Evolutionary conservation across 768 basidiomycete species (phyloP), one percentile per base, ranked within the genome.

Genomic region (Serendipita vermifera): DNA sequence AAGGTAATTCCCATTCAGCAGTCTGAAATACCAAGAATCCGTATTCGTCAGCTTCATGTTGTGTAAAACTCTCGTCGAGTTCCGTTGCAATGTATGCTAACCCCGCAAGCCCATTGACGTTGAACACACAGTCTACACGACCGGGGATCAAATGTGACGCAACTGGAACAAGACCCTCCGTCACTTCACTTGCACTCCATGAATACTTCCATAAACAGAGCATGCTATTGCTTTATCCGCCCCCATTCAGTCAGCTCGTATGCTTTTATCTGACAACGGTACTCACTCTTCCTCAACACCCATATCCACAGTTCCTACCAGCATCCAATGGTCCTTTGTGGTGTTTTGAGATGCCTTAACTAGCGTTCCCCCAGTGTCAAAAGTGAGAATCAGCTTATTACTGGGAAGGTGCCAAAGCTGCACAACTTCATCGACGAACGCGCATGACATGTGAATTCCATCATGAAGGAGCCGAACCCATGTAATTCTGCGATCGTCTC

Each of bases 391-490:
- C 24, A n/a, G 5, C 22, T 31, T 22, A 9, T 27, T 20, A 4
- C n/a, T n/a, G 22, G 24, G 22, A 15, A 51, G n/a, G 32, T 51
- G 26, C 46, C 46, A 51, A 15, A 51, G 22, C 29, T 51, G 46
- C n/a, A 51, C 27, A 11, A 51, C 32, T 31, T 15, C 17, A 29
- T 51, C 46, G n/a, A 27, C 46, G 29, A 51, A 9, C n/a, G 32
- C 46, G 29, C 46, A 51, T 22, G 32, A n/a, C 24, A 51, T n/a
- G 29, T 51, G 46, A 22, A 5, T 27, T 29, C 46, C 46, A 31
- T 51, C 46, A 7, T 51, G 24, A 15, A 51, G 24, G 27, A 51
- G 32, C 46, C 46, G 32, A 31, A 51, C 27, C 46, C 46, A 51
- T 27, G 22, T 51, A 15, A 51, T 31, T n/a, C n/a, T n/a, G 24